Evolutionary conservation across 805 yeast genomes (phyloP).

Genomic region (Yamadazyma paraphyllophila): DNA sequence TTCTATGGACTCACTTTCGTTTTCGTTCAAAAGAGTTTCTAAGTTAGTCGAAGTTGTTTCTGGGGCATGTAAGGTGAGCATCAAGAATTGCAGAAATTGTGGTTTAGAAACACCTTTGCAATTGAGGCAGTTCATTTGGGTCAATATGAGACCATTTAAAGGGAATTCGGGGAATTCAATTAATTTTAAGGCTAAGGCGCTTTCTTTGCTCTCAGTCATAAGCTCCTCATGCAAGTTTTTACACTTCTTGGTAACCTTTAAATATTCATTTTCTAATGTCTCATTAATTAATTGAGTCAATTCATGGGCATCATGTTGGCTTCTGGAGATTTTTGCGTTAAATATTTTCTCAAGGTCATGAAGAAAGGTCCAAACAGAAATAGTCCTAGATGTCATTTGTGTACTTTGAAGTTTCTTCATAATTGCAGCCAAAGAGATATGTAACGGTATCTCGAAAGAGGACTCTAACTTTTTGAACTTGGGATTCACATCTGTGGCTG

Average conservation of each 20-base stretch:
- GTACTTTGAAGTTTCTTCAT: slow-evolving; percentile 62
- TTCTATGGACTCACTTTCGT: slow-evolving; percentile 66
- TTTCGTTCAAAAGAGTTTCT: slow-evolving; percentile 52
- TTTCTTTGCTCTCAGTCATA: slow-evolving; percentile 6
- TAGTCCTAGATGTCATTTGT: slow-evolving; percentile 47
- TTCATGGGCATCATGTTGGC: slow-evolving; percentile 96
- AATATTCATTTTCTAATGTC: slow-evolving; percentile 67
- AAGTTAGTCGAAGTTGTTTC: slow-evolving; percentile 46
- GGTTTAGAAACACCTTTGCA: slow-evolving; percentile 66
- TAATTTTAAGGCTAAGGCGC: slow-evolving; percentile 13
- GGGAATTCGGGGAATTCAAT: slow-evolving; percentile 63
- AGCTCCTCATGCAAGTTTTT: slow-evolving; percentile 16
- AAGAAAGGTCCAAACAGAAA: slow-evolving; percentile 78
- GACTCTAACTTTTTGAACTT: slow-evolving; percentile 20
- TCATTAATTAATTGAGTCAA: slow-evolving; percentile 78
- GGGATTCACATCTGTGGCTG: slow-evolving; percentile 12
- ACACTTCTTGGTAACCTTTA: slow-evolving; percentile 37
- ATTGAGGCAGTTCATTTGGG: slow-evolving; percentile 65
- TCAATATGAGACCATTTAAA: slow-evolving; percentile 63
- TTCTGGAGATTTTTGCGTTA: slow-evolving; percentile 65
- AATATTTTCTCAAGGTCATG: slow-evolving; percentile 70
- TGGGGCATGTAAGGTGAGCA: slow-evolving; percentile 76
- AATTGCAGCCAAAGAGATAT: slow-evolving; percentile 52
- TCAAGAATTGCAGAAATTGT: slow-evolving; percentile 58
- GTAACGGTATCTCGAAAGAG: slow-evolving; percentile 48